A percentile compares a stretch with the other conserved stretches of the same genome.
phyloP scores from a whole-genome alignment of 2,329 filamentous ascomycete genomes.

The Fusarium sp. region DNA sequence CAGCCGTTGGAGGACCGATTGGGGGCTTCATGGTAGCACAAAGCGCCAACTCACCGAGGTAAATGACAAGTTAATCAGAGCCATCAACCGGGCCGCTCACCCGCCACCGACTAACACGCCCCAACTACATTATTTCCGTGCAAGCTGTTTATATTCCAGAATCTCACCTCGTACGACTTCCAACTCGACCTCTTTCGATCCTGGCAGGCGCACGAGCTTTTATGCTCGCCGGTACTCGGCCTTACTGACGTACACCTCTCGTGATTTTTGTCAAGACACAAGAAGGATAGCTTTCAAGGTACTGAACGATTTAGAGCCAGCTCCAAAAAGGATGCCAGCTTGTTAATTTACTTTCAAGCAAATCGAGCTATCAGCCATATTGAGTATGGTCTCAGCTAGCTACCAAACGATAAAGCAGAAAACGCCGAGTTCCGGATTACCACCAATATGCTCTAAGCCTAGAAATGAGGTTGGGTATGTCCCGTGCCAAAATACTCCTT shows the following conservation, averaged over 20 bases:
- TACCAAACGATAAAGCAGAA: constrained; percentile 25
- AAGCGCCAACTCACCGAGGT: constrained; percentile 10
- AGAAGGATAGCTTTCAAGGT: background rate
- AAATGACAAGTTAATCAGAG: constrained; percentile 1
- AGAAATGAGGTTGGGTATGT: constrained; percentile 37
- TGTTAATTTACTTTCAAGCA: constrained; percentile 12
- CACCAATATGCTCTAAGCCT: constrained; percentile 25
- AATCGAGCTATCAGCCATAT: constrained; percentile 15
- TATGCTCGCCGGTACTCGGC: constrained; percentile 9
- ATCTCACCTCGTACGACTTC: constrained; percentile 40
- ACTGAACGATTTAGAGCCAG: constrained; percentile 29
- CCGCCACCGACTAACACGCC: constrained; percentile 19
- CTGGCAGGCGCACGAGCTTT: constrained; percentile 6
- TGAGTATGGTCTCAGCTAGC: constrained; percentile 8
- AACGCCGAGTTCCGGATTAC: constrained; percentile 40
- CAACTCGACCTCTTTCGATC: constrained; percentile 31
- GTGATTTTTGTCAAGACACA: background rate
- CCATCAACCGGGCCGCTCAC: constrained; percentile 19
- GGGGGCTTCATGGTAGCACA: background rate
- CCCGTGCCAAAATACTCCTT: constrained; percentile 41
- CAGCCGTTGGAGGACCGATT: background rate
- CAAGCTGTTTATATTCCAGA: constrained; percentile 15
- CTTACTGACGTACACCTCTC: constrained; percentile 4
- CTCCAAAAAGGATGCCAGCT: constrained; percentile 18
- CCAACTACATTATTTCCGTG: background rate